A percentile compares a stretch with the other conserved stretches of the same genome.
Conservation (phyloP, 2,329 filamentous ascomycete genomes). For the Calonectria hongkongensis region DNA sequence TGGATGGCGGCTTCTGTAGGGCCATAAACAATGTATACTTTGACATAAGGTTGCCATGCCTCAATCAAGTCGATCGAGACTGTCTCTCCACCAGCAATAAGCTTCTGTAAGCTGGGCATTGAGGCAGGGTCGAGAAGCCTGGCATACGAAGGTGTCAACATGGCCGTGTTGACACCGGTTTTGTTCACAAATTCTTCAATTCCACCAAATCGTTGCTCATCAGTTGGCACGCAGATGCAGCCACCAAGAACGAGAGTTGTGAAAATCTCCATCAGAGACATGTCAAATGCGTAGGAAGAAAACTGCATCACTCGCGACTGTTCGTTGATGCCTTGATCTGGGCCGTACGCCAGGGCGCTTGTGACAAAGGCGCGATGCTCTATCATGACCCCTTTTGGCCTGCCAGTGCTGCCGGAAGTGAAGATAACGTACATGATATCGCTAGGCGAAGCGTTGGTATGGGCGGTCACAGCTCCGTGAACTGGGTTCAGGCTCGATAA, state of each 20-base stretch:
- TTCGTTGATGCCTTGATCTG: not conserved
- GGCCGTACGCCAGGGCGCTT: not conserved
- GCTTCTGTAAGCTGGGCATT: not conserved
- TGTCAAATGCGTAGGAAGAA: constrained; percentile 1
- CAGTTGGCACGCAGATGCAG: constrained; percentile 9
- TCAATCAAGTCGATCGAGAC: not conserved
- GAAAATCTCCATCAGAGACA: constrained; percentile 8
- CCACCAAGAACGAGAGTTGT: constrained; percentile 6
- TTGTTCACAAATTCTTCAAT: not conserved
- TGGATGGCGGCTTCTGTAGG: constrained; percentile 7
- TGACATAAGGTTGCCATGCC: not conserved
- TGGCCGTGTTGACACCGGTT: not conserved
- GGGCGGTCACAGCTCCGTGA: not conserved
- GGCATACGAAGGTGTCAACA: constrained; percentile 11
- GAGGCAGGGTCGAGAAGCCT: not conserved
- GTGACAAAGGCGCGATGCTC: not conserved
- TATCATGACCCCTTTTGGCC: constrained; percentile 16
- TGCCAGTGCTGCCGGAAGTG: constrained; percentile 22
- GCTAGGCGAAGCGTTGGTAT: not conserved
- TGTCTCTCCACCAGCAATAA: constrained; percentile 7
- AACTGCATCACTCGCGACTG: constrained; percentile 11
- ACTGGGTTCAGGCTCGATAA: not conserved
- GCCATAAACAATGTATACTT: constrained; percentile 14
- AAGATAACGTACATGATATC: constrained; percentile 16
- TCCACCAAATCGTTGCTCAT: constrained; percentile 1